Base-by-base conservation (phyloP, 1,284 basidiomycete species). In the Ceratobasidium sp. region DNA sequence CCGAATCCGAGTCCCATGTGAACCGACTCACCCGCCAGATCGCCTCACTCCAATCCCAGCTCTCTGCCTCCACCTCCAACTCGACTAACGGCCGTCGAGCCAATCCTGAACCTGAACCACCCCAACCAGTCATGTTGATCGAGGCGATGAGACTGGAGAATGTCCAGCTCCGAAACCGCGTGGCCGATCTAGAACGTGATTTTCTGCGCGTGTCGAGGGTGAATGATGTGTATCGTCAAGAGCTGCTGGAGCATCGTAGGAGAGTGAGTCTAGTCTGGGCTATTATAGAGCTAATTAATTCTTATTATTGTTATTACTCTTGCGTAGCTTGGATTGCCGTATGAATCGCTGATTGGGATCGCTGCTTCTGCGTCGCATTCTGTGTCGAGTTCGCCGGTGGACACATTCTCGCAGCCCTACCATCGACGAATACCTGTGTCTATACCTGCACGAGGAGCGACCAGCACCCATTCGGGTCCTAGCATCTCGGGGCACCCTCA, bases 151-250 rank as follows among this genome's bases (percentile, higher is more conserved):
- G 89, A 45, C 81, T 89, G 74, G 93, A 94, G 84, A 94, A 94
- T 77, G 92, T 56, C 27, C 60, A 72, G 57, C 47, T 48, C 0
- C 50, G 57, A 27, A 51, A 45, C 22, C 54, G 60, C 59, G 77
- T 77, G 22, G 89, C 89, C 6, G 90, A 91, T 57, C 90, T 89
- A 1, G 93, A 94, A 81, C 82, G 91, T 74, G 91, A 93, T 76
- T 93, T 89, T 79, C 87, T 92, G 75, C 87, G 90, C 36, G 86
- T 93, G 67, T 86, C 88, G 71, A 83, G 92, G 77, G 81, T 93
- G 79, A 94, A 93, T 77, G 93, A 94, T 79, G 86, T 93, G 2
- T 94, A 94, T 79, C 85, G 92, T 41, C 92, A 93, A 81, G 93
- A 94, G 81, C 82, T 94, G 75, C 90, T 94, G 75, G 89, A 92